Evolutionary conservation across 78 protist species (phyloP).

Genomic region (Dictyostelium capitatum): DNA sequence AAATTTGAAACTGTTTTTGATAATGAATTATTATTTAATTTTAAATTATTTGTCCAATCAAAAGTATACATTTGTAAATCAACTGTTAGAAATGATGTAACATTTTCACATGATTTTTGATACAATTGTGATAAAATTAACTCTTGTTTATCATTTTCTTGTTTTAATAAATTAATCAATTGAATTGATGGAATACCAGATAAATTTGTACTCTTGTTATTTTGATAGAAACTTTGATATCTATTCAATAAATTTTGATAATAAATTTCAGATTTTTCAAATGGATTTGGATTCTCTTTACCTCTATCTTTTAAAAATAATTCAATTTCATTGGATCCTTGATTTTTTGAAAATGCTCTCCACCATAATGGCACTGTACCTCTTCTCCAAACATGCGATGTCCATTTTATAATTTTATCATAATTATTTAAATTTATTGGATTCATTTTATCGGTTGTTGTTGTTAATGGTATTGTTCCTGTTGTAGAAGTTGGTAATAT

Average conservation of each 20-base stretch:
- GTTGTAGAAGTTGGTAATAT: not conserved
- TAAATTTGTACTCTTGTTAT: conserved; percentile 15
- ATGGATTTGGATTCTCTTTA: conserved; percentile 53
- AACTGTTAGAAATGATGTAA: conserved; percentile 4
- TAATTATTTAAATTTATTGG: not conserved
- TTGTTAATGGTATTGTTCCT: not conserved
- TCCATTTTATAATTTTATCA: conserved; percentile 47
- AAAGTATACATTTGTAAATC: conserved; percentile 25
- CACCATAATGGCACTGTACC: conserved; percentile 79
- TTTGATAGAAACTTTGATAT: conserved; percentile 29
- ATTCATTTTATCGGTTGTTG: not conserved
- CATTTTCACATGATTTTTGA: conserved; percentile 20
- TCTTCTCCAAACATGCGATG: conserved; percentile 62
- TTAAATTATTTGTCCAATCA: conserved; percentile 37
- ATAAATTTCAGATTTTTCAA: conserved; percentile 61
- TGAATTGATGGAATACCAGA: conserved; percentile 36
- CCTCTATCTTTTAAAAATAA: conserved; percentile 44
- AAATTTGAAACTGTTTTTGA: conserved; percentile 45
- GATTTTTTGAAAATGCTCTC: conserved; percentile 54
- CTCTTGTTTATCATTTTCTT: conserved; percentile 52
- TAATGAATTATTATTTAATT: conserved; percentile 45
- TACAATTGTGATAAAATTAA: conserved; percentile 35
- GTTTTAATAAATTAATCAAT: conserved; percentile 16
- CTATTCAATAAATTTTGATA: conserved; percentile 18
- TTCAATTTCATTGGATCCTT: conserved; percentile 48